Percentiles rank a stretch among this genome's conserved stretches.
phyloP scores from a whole-genome alignment of 192 early-diverging fungal species.

The Entrophospora sp. region DNA sequence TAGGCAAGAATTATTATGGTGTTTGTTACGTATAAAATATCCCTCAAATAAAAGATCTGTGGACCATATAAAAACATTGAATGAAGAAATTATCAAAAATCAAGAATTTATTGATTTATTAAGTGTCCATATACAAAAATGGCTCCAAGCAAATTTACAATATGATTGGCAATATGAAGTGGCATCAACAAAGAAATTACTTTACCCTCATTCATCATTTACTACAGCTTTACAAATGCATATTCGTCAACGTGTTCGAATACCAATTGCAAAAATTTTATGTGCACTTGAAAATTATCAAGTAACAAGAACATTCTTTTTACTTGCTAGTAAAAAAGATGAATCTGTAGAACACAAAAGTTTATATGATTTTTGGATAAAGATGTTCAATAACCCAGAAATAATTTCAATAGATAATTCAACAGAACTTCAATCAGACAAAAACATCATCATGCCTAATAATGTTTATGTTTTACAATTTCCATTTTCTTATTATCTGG shows the following conservation, averaged over 20 bases:
- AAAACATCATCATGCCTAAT: not conserved
- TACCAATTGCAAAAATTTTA: constrained; percentile 18
- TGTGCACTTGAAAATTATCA: constrained; percentile 9
- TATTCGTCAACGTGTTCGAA: constrained; percentile 6
- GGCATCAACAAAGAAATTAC: constrained; percentile 17
- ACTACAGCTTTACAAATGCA: constrained; percentile 10
- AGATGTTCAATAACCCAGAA: constrained; percentile 12
- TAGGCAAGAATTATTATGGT: constrained; percentile 22
- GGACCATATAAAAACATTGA: not conserved
- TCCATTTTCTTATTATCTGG: constrained; percentile 23
- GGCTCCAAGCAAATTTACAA: not conserved
- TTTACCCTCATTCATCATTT: constrained; percentile 17
- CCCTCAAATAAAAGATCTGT: constrained; percentile 9
- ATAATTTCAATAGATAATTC: constrained; percentile 9
- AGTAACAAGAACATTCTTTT: constrained; percentile 3
- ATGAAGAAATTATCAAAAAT: not conserved
- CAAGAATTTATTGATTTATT: constrained; percentile 1
- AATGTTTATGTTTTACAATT: constrained; percentile 7
- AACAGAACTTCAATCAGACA: constrained; percentile 13
- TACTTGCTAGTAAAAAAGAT: not conserved
- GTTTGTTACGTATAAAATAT: constrained; percentile 22
- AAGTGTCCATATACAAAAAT: not conserved
- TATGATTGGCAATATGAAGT: constrained; percentile 19
- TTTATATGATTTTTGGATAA: constrained; percentile 10
- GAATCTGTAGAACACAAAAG: not conserved